A percentile compares a stretch with the other conserved stretches of the same genome.
Conservation (phyloP, 83 land plant species). For the Larix sibirica region DNA sequence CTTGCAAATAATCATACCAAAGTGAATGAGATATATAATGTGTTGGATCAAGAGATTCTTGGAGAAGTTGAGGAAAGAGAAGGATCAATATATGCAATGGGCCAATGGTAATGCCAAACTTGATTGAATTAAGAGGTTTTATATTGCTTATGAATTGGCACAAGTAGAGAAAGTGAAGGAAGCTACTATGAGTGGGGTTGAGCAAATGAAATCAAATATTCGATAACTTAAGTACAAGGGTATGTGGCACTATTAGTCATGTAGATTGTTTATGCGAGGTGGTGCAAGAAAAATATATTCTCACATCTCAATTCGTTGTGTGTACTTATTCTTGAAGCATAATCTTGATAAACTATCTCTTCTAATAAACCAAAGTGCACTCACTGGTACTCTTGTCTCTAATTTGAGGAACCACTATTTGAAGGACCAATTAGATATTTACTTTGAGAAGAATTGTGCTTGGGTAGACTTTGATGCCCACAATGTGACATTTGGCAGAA, state of each 20-base stretch:
- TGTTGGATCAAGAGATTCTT: constrained; percentile 92
- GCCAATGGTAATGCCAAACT: constrained; percentile 88
- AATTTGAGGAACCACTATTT: constrained; percentile 20
- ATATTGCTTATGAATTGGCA: constrained; percentile 85
- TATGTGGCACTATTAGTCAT: constrained; percentile 32
- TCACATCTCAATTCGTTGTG: constrained; percentile 41
- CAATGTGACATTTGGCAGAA: constrained; percentile 18
- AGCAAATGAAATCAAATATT: constrained; percentile 52
- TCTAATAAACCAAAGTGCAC: constrained; percentile 28
- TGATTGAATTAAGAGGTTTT: constrained; percentile 88
- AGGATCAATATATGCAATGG: constrained; percentile 95
- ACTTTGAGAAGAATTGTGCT: constrained; percentile 24
- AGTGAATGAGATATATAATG: constrained; percentile 94
- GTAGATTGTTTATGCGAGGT: constrained; percentile 39
- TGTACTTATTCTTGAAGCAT: constrained; percentile 22
- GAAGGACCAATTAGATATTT: constrained; percentile 30
- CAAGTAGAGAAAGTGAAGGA: constrained; percentile 75
- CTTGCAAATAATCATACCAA: constrained; percentile 97
- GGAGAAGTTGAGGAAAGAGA: constrained; percentile 91
- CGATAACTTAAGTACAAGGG: constrained; percentile 50
- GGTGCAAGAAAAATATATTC: constrained; percentile 32
- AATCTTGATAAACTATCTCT: constrained; percentile 41
- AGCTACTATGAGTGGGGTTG: constrained; percentile 61
- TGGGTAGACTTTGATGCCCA: constrained; percentile 32
- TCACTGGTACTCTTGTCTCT: constrained; percentile 26